Conservation (phyloP, 2,329 filamentous ascomycete genomes). For the Capronia epimyces region DNA sequence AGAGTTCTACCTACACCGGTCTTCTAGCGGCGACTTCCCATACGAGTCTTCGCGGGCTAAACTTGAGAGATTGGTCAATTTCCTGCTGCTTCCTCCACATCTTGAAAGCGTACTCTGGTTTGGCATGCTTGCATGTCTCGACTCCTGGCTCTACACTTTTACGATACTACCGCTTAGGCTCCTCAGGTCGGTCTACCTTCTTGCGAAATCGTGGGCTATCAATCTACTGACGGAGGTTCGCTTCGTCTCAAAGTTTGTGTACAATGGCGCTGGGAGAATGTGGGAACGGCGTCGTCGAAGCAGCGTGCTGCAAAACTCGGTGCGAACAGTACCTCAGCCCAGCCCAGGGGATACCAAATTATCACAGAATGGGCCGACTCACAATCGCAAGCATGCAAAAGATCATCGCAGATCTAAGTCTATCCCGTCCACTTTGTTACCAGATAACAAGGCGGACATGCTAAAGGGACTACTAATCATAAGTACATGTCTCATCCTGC, state of each 20-base stretch:
- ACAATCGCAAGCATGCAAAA: conserved; percentile 12
- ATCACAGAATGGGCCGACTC: conserved; percentile 2
- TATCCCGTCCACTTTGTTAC: conserved; percentile 73
- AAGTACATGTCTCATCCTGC: conserved; percentile 74
- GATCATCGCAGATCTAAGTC: conserved; percentile 72
- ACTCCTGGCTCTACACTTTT: conserved; percentile 94
- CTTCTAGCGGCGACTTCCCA: conserved; percentile 56
- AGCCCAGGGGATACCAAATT: conserved; percentile 40
- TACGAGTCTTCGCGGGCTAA: conserved; percentile 93
- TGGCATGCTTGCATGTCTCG: conserved; percentile 82
- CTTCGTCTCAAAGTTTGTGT: conserved; percentile 71
- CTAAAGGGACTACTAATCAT: conserved; percentile 86
- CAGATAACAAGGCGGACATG: conserved; percentile 91
- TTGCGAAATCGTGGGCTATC: conserved; percentile 72
- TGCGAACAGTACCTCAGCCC: conserved; percentile 8
- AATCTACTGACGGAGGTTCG: conserved; percentile 65
- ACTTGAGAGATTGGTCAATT: conserved; percentile 84
- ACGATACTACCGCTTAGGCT: conserved; percentile 92
- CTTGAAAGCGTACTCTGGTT: conserved; percentile 83
- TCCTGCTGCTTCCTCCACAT: conserved; percentile 72
- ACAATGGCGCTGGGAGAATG: conserved; percentile 70
- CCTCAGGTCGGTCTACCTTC: conserved; percentile 67
- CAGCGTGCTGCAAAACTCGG: conserved; percentile 36
- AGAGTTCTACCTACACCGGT: conserved; percentile 58
- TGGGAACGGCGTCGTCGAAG: conserved; percentile 50